Evolutionary conservation across 495 filamentous ascomycete species (phyloP).

Genomic region (Annulohypoxylon stygium): DNA sequence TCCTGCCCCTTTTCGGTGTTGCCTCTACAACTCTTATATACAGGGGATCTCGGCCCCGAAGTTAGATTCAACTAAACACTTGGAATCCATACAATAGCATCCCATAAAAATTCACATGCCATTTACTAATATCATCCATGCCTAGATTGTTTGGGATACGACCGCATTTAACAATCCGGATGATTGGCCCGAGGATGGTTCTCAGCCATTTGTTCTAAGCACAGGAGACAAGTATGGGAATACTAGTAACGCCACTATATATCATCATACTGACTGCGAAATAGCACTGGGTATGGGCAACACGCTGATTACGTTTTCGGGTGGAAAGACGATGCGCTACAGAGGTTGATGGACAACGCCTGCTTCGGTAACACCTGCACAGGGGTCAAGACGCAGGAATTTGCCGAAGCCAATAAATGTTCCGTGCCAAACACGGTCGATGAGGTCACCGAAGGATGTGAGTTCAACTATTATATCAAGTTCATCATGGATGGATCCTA

Average conservation of each 20-base stretch:
- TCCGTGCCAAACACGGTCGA: slow-evolving; percentile 53
- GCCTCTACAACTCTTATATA: background rate
- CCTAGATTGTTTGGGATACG: slow-evolving; percentile 54
- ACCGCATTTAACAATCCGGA: slow-evolving; percentile 55
- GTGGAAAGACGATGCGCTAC: slow-evolving; percentile 58
- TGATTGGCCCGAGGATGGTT: slow-evolving; percentile 57
- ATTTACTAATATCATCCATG: background rate
- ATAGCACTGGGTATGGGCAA: slow-evolving; percentile 56
- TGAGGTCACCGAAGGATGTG: slow-evolving; percentile 60
- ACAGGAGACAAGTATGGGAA: slow-evolving; percentile 54
- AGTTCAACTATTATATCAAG: slow-evolving; percentile 16
- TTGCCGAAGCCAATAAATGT: slow-evolving; percentile 56
- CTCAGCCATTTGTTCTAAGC: slow-evolving; percentile 58
- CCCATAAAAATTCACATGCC: background rate
- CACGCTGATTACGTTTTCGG: slow-evolving; percentile 65
- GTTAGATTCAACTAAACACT: background rate
- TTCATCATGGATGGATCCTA: background rate
- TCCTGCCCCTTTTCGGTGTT: background rate
- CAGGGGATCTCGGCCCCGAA: background rate
- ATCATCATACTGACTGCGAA: background rate
- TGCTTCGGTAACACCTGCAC: slow-evolving; percentile 57
- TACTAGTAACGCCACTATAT: background rate
- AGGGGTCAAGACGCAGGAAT: slow-evolving; percentile 52
- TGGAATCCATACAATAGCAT: background rate
- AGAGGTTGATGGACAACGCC: slow-evolving; percentile 59